These are phyloP conservation scores for Gypsophila paniculata DNA, from an alignment of 179 eudicot species.

Conservation along the genomic window DNA sequence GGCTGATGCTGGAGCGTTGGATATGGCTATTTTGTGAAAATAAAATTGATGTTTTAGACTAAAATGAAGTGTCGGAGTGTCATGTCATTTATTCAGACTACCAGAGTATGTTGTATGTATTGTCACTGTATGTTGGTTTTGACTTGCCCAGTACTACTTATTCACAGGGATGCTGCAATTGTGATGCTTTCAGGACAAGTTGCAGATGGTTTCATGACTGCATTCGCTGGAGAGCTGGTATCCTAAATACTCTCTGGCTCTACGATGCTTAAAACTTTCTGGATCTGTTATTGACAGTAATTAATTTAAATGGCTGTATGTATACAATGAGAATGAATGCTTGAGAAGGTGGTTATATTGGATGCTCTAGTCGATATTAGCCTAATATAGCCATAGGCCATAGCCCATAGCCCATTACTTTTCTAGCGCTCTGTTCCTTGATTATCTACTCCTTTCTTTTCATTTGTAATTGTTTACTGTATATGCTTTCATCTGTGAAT, in stretches of 20 bases:
- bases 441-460: neutral
- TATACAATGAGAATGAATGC: neutral
- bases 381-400: too few relatives aligned
- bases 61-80: too few relatives aligned
- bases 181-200: constrained; percentile 93
- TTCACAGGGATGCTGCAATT: constrained; percentile 64
- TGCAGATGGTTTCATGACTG: constrained; percentile 82
- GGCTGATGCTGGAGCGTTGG: too few relatives aligned
- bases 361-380: neutral
- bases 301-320: neutral
- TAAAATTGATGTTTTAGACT: too few relatives aligned
- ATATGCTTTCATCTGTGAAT: neutral
- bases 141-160: constrained; percentile 6
- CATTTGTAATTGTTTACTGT: neutral
- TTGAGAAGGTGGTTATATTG: too few relatives aligned
- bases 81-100: neutral
- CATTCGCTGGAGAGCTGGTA: constrained; percentile 93
- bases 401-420: too few relatives aligned
- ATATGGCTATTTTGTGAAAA: too few relatives aligned
- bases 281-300: too few relatives aligned
- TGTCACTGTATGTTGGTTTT: constrained; percentile 6
- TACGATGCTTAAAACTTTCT: neutral
- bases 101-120: neutral
- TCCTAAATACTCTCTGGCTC: constrained; percentile 12
- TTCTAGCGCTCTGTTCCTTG: too few relatives aligned